Conservation (phyloP, 495 filamentous ascomycete species). For the Aspergillus haitiensis region DNA sequence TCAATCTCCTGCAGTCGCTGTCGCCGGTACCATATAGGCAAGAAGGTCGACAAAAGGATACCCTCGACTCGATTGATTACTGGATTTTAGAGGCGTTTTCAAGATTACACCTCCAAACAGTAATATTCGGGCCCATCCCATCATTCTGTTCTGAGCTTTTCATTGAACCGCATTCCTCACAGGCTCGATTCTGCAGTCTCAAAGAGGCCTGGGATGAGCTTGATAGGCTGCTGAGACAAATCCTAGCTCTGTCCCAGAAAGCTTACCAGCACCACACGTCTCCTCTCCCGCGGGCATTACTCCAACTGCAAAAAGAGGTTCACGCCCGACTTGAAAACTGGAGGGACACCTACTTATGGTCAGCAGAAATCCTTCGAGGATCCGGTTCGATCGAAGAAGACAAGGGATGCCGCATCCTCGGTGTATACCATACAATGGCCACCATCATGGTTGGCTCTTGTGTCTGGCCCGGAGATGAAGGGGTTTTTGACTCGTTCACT, state of each 20-base stretch:
- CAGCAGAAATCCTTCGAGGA: not conserved
- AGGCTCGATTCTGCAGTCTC: no score
- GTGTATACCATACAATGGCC: constrained; percentile 47
- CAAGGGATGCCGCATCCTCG: constrained; percentile 35
- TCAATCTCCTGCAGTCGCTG: constrained; percentile 5
- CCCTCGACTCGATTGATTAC: not conserved
- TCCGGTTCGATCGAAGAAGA: not conserved
- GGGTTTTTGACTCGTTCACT: constrained; percentile 43
- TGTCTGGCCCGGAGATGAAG: constrained; percentile 36
- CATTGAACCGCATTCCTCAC: no score
- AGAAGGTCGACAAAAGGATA: not conserved
- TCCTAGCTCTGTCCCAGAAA: no score
- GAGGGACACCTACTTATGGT: not conserved
- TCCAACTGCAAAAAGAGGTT: no score
- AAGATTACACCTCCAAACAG: no score
- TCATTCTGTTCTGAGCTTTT: no score
- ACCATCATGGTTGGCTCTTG: constrained; percentile 47
- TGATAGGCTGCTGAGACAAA: no score
- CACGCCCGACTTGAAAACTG: not conserved
- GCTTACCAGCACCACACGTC: no score
- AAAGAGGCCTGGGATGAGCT: no score
- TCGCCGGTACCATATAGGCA: not conserved
- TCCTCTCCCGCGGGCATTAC: no score
- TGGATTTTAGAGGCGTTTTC: no score
- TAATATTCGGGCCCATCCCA: no score